Base-by-base conservation (phyloP, 139 green algal genomes). In the Chlorella sorokiniana region DNA sequence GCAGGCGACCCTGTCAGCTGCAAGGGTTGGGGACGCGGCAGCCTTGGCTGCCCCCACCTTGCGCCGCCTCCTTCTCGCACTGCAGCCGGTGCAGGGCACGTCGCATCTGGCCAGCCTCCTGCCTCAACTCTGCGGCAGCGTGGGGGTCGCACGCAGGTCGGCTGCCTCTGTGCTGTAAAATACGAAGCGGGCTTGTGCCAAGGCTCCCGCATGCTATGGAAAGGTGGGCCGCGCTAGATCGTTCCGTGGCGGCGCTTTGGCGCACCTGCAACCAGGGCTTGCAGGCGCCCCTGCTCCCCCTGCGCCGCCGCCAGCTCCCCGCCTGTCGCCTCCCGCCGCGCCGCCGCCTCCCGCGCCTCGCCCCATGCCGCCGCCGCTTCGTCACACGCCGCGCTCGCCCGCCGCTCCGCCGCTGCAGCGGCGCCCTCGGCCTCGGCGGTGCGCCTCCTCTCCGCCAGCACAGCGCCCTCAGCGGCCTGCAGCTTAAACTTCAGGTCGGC, bases 51-150 rank as follows among this genome's bases (percentile, higher is more conserved):
- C 22, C 14, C 65, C 5, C 62, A 84, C 69, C 78, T 35, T 84
- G 78, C 22, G 68, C 62, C 3, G 78, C 59, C 54, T 84, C 78
- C 54, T 68, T 74, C n/a, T 84, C 62, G 2, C 42, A 40, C 52
- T 84, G 69, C 73, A 79, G 37, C 38, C 69, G 73, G 52, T 79
- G 73, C 73, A 79, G 52, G 52, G 69, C 52, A 25, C 73, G 73
- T 11, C 73, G 51, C 54, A 69, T 44, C 44, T 75, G 68, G 25
- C 52, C 52, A 10, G 73, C 51, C 54, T 68, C 35, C 73, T 79
- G 52, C 73, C 69, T 79, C 73, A 78, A 33, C 38, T 84, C 54
- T 74, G 69, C 78, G 68, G 20, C 51, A 78, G 56, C 29, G 56
- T 23, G n/a, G 10, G 63, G 29, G 56, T 10, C 18, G 56, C 56